phyloP scores from a whole-genome alignment of 768 basidiomycete species.

The Kwoniella bestiolae region DNA sequence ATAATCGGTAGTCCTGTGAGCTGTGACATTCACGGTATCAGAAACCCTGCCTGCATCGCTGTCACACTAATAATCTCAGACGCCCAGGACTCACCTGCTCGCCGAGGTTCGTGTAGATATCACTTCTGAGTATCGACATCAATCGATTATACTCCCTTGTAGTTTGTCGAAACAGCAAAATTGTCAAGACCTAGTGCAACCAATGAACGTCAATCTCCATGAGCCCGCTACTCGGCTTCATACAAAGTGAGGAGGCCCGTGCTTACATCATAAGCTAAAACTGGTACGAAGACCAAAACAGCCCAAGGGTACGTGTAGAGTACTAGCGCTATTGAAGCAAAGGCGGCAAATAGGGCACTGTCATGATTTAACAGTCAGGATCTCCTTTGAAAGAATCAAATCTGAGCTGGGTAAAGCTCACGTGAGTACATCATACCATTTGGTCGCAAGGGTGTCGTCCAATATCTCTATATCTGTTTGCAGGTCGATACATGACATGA shows the following conservation, averaged over 20 bases:
- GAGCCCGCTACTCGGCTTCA: too few species aligned
- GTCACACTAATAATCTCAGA: too few species aligned
- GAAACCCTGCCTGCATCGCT: too few species aligned
- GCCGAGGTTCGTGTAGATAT: slow-evolving; percentile 40
- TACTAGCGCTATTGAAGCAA: slow-evolving; percentile 44
- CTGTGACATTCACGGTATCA: too few species aligned
- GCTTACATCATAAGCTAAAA: slow-evolving; percentile 32
- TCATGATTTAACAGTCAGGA: too few species aligned
- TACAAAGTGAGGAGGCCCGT: too few species aligned
- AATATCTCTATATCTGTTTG: slow-evolving; percentile 55
- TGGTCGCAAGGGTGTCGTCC: slow-evolving; percentile 47
- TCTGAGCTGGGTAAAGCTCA: slow-evolving; percentile 10
- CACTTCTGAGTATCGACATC: slow-evolving; percentile 36
- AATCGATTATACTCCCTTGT: slow-evolving; percentile 47
- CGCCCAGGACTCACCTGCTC: slow-evolving; percentile 43
- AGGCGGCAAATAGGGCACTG: slow-evolving; percentile 21
- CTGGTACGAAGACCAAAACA: slow-evolving; percentile 43
- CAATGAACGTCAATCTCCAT: neutral
- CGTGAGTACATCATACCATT: slow-evolving; percentile 37
- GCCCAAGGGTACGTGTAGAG: slow-evolving; percentile 45
- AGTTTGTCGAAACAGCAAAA: slow-evolving; percentile 40
- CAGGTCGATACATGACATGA: too few species aligned
- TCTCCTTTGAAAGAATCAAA: neutral
- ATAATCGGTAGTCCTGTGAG: slow-evolving; percentile 39
- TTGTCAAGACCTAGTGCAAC: slow-evolving; percentile 29